Percentiles rank a stretch among this genome's conserved stretches.
phyloP scores from a whole-genome alignment of 2,329 filamentous ascomycete species.

The Fusarium oligoseptatum region DNA sequence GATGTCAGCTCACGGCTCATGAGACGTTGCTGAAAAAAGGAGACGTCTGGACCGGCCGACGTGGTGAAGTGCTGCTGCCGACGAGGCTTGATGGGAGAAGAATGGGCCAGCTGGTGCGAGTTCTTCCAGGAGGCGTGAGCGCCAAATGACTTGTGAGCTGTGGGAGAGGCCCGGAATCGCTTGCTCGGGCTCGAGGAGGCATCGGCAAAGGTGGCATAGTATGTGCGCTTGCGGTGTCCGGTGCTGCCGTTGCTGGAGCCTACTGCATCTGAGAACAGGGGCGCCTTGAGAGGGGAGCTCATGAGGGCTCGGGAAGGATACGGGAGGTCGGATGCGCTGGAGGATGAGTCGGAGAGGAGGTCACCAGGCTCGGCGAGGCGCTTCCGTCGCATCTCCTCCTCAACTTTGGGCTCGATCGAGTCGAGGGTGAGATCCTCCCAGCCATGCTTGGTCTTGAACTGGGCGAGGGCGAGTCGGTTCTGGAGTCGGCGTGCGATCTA shows the following conservation, averaged over 20 bases:
- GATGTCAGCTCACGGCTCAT: conserved; percentile 74
- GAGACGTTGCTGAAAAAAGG: conserved; percentile 81
- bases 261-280: conserved; percentile 87
- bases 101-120: conserved; percentile 82
- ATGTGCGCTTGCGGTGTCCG: conserved; percentile 74
- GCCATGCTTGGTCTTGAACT: conserved; percentile 97
- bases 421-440: conserved; percentile 92
- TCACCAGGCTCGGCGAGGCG: conserved; percentile 75
- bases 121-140: conserved; percentile 79
- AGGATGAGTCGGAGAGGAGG: conserved; percentile 87
- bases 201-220: conserved; percentile 70
- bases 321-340: conserved; percentile 82
- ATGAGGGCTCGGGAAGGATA: conserved; percentile 78
- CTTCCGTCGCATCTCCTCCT: conserved; percentile 82
- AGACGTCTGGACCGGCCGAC: conserved; percentile 77
- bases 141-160: conserved; percentile 69
- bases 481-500: conserved; percentile 95
- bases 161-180: conserved; percentile 75
- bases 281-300: conserved; percentile 86
- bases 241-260: conserved; percentile 77
- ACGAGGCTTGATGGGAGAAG: conserved; percentile 85
- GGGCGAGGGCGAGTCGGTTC: conserved; percentile 93
- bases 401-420: conserved; percentile 85
- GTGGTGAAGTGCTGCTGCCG: conserved; percentile 82
- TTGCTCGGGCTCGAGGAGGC: conserved; percentile 72